Evolutionary conservation across 2,329 filamentous ascomycete genomes (phyloP).

Genomic region (Xylariomycetidae sp.): DNA sequence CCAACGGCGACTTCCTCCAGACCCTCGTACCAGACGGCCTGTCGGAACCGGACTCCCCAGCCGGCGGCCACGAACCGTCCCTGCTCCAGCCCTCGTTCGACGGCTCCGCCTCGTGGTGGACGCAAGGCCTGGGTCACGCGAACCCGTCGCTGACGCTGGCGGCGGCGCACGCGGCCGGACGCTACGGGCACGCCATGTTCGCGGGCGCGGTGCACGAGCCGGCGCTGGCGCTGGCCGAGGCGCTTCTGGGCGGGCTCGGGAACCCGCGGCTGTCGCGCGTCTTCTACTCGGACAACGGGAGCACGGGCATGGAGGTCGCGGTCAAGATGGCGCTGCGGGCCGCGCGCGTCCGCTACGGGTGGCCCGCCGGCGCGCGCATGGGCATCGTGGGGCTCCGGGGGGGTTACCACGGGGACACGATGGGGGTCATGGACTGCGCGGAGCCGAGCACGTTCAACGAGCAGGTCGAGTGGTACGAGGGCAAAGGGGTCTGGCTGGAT

Average conservation of each 20-base stretch:
- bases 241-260: conserved; percentile 51
- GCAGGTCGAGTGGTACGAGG: conserved; percentile 81
- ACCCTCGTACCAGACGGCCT: conserved; percentile 31
- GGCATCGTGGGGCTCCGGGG: conserved; percentile 71
- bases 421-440: conserved; percentile 81
- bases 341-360: conserved; percentile 60
- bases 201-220: conserved; percentile 76
- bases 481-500: conserved; percentile 76
- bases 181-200: conserved; percentile 89
- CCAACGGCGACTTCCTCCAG: conserved; percentile 75
- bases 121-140: conserved; percentile 78
- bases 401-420: conserved; percentile 83
- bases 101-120: conserved; percentile 88
- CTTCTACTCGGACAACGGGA: conserved; percentile 82
- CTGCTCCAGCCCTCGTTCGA: conserved; percentile 68
- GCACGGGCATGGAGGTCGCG: conserved; percentile 78
- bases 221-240: conserved; percentile 63
- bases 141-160: conserved; percentile 68
- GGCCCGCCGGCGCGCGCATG: conserved; percentile 54
- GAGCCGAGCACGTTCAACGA: conserved; percentile 76
- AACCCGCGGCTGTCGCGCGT: conserved; percentile 66
- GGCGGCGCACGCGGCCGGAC: conserved; percentile 74
- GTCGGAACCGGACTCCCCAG: background rate
- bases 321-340: conserved; percentile 81
- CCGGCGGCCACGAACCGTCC: conserved; percentile 11